A percentile compares a stretch with the other conserved stretches of the same genome.
Evolutionary conservation across 352 stramenopile genomes (phyloP).

Genomic region (Phytophthora fragariae): DNA sequence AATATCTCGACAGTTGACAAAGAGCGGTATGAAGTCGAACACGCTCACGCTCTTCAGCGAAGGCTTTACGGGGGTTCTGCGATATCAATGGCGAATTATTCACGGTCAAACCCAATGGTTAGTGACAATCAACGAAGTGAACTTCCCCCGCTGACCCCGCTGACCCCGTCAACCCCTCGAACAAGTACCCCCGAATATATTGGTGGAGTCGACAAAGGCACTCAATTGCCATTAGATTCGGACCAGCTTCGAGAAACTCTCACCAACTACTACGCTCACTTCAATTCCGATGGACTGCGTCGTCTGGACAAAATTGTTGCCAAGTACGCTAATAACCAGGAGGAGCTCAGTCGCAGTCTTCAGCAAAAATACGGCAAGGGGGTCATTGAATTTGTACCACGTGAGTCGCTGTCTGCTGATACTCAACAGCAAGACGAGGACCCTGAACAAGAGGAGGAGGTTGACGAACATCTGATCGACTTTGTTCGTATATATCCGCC

Average conservation of each 20-base stretch:
- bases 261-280: conserved; percentile 58
- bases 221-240: conserved; percentile 24
- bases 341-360: conserved; percentile 71
- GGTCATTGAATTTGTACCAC: conserved; percentile 54
- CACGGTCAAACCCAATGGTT: conserved; percentile 15
- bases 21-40: conserved; percentile 71
- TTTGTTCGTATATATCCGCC: conserved; percentile 78
- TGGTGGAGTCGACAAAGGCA: conserved; percentile 26
- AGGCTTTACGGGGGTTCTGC: conserved; percentile 63
- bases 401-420: conserved; percentile 4
- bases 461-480: conserved; percentile 68
- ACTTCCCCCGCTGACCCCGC: conserved; percentile 29
- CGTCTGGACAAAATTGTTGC: conserved; percentile 77
- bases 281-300: conserved; percentile 64
- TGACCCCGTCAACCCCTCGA: conserved; percentile 20
- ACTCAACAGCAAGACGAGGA: conserved; percentile 15
- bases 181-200: conserved; percentile 13
- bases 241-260: conserved; percentile 57
- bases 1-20: conserved; percentile 85
- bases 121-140: conserved; percentile 39
- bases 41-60: conserved; percentile 65
- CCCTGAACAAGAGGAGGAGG: conserved; percentile 20
- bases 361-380: conserved; percentile 71
- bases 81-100: conserved; percentile 9
- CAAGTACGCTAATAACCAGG: conserved; percentile 75